A percentile compares a stretch with the other conserved stretches of the same genome.
phyloP scores from a whole-genome alignment of 202 grass and related monocot species.

The Cymbopogon flexuosus region DNA sequence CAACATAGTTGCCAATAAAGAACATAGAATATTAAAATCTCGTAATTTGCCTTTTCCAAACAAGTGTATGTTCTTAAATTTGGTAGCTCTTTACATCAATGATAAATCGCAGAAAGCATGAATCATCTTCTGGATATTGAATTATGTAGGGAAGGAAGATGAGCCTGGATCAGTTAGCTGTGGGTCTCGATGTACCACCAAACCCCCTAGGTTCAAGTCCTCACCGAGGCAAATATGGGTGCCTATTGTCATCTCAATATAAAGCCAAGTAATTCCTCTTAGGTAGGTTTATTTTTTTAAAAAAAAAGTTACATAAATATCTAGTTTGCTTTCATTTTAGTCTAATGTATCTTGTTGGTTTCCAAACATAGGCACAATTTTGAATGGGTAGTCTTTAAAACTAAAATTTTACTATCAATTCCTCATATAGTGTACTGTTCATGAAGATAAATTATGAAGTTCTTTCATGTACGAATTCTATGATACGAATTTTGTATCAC shows the following conservation, averaged over 20 bases:
- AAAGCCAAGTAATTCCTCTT: no score
- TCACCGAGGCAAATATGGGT: no score
- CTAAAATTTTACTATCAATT: background rate
- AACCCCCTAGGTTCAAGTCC: no score
- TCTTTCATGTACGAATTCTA: background rate
- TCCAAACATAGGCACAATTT: background rate
- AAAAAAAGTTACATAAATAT: no score
- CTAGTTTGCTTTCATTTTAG: background rate
- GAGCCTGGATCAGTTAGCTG: background rate
- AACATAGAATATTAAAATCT: background rate
- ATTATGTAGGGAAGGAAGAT: background rate
- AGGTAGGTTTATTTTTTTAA: no score
- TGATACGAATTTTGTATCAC: background rate
- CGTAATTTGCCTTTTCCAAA: background rate
- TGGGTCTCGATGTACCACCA: background rate
- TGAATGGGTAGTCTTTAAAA: background rate
- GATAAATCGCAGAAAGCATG: background rate
- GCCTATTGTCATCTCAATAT: no score
- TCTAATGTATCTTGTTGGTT: background rate
- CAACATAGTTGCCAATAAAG: background rate
- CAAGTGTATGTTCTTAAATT: background rate
- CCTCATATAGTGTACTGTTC: background rate
- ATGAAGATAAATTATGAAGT: background rate
- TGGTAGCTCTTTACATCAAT: background rate
- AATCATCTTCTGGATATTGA: background rate